Evolutionary conservation across 2,329 filamentous ascomycete genomes (phyloP).

Genomic region (Colletotrichum costaricense): DNA sequence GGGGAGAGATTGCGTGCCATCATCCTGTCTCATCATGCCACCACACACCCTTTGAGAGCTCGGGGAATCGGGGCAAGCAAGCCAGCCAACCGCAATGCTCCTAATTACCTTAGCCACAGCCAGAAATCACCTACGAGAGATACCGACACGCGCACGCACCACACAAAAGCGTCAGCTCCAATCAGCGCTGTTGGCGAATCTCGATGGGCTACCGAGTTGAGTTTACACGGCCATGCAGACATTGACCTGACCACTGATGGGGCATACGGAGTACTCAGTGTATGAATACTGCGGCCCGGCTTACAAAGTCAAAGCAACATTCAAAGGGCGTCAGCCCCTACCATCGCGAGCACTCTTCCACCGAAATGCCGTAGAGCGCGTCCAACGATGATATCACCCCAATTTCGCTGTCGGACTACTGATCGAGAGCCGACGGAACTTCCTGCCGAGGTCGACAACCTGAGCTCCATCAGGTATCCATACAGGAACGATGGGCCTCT

Average conservation of each 20-base stretch:
- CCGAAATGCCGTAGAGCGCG: not conserved
- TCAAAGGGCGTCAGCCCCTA: not conserved
- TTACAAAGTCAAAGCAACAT: not conserved
- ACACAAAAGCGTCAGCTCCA: not conserved
- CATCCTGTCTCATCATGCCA: conserved; percentile 29
- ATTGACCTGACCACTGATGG: not conserved
- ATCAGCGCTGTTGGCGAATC: not conserved
- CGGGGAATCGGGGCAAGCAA: conserved; percentile 4
- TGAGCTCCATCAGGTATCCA: conserved; percentile 1
- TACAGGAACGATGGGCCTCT: conserved; percentile 3
- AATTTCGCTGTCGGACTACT: conserved; percentile 16
- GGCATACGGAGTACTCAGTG: not conserved
- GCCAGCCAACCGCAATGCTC: conserved; percentile 28
- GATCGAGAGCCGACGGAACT: conserved; percentile 7
- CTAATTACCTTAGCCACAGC: conserved; percentile 24
- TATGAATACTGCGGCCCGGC: not conserved
- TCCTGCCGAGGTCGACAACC: conserved; percentile 22
- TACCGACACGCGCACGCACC: conserved; percentile 4
- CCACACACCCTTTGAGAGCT: conserved; percentile 15
- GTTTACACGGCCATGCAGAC: not conserved
- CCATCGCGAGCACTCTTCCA: not conserved
- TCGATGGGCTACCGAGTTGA: conserved; percentile 3
- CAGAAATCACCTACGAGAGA: conserved; percentile 19
- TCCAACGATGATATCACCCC: conserved; percentile 21
- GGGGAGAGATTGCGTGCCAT: not conserved